Conservation (phyloP, 2,329 filamentous ascomycete species). For the Penicillium fuscoglaucum region DNA sequence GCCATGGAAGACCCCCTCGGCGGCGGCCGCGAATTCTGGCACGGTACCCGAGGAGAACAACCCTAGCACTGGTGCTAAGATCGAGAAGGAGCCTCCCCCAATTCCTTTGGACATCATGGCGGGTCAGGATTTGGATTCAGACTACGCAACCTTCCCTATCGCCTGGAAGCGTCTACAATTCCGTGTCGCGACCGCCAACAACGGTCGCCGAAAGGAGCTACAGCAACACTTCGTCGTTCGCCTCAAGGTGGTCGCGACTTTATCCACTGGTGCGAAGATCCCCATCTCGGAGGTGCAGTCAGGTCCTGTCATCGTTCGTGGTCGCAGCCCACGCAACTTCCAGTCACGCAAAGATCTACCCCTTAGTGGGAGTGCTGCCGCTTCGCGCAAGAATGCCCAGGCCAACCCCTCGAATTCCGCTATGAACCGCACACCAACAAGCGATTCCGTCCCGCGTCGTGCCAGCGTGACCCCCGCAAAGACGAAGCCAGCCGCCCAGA, state of each 20-base stretch:
- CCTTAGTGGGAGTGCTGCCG: conserved; percentile 74
- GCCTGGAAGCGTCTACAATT: conserved; percentile 94
- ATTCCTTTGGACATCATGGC: conserved; percentile 70
- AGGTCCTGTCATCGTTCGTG: conserved; percentile 88
- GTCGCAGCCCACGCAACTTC: conserved; percentile 90
- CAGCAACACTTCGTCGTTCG: conserved; percentile 95
- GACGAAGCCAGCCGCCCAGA: conserved; percentile 33
- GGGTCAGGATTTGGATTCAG: conserved; percentile 71
- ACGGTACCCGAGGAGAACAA: conserved; percentile 41
- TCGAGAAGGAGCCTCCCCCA: conserved; percentile 82
- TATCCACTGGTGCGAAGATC: conserved; percentile 79
- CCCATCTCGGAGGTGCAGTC: conserved; percentile 82
- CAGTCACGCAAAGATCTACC: conserved; percentile 92
- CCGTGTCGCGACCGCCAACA: conserved; percentile 92
- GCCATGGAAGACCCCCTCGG: conserved; percentile 85
- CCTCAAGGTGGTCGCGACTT: conserved; percentile 78
- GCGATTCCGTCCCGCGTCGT: conserved; percentile 31
- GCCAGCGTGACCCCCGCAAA: conserved; percentile 32
- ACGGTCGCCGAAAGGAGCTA: conserved; percentile 88
- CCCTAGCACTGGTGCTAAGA: conserved; percentile 55
- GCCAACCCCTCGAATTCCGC: conserved; percentile 32
- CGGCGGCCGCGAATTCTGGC: conserved; percentile 62
- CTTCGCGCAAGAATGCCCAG: conserved; percentile 69
- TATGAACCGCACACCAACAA: conserved; percentile 35
- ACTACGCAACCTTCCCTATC: conserved; percentile 87